phyloP scores from a whole-genome alignment of 2,329 filamentous ascomycete genomes.

The Anthostomella pinea region DNA sequence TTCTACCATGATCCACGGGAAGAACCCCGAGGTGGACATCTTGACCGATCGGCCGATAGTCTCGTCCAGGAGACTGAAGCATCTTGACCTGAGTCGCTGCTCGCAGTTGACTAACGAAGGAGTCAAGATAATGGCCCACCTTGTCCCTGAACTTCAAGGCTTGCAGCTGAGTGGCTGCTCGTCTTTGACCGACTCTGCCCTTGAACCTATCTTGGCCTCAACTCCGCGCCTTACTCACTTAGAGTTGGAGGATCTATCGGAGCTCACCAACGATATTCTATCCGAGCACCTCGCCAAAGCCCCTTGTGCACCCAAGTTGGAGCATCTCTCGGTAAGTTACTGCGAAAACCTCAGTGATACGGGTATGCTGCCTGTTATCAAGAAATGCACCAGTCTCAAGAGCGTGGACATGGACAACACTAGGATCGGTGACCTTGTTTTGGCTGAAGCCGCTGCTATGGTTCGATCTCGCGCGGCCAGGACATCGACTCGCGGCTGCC shows the following conservation, averaged over 20 bases:
- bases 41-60: constrained; percentile 75
- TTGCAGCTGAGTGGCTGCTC: constrained; percentile 78
- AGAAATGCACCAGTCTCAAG: constrained; percentile 65
- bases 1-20: constrained; percentile 70
- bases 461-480: constrained; percentile 61
- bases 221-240: constrained; percentile 78
- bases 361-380: constrained; percentile 80
- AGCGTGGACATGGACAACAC: constrained; percentile 92
- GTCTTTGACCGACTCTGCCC: constrained; percentile 68
- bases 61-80: constrained; percentile 72
- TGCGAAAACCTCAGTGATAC: constrained; percentile 82
- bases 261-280: constrained; percentile 72
- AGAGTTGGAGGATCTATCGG: constrained; percentile 81
- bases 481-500: constrained; percentile 36
- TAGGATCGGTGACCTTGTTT: constrained; percentile 78
- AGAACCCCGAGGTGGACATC: constrained; percentile 74
- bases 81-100: constrained; percentile 83
- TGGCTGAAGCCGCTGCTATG: constrained; percentile 81
- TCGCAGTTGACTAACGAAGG: constrained; percentile 68
- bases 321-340: constrained; percentile 84
- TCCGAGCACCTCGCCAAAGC: constrained; percentile 71
- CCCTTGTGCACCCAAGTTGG: constrained; percentile 67
- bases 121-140: constrained; percentile 67
- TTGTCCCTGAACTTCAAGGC: constrained; percentile 77
- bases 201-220: constrained; percentile 71